These are phyloP conservation scores for Paramecium octaurelia DNA, from an alignment of 73 alveolate genomes.

Conservation along the genomic window DNA sequence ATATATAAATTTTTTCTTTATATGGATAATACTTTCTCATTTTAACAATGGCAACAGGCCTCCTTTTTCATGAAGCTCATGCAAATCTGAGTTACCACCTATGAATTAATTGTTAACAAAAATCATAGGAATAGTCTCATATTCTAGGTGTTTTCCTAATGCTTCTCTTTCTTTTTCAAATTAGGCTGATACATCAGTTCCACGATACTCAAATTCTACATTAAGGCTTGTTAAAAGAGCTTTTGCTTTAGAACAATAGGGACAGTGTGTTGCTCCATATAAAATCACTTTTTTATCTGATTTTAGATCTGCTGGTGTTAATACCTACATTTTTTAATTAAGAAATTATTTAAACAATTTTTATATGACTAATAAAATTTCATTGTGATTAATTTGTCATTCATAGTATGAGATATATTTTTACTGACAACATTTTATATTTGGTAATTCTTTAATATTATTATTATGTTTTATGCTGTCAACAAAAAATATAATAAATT, in stretches of 20 bases:
- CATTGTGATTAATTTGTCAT: not conserved
- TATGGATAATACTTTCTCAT: not conserved
- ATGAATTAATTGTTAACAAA: not conserved
- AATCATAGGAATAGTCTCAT: conserved; percentile 27
- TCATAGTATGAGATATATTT: not conserved
- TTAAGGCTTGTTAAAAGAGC: not conserved
- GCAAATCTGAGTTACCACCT: conserved; percentile 26
- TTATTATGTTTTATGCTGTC: too few relatives aligned
- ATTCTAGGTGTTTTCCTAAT: not conserved
- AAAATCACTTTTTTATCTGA: not conserved
- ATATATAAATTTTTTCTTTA: not conserved
- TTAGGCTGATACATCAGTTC: not conserved
- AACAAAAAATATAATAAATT: too few relatives aligned
- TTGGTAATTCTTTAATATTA: too few relatives aligned
- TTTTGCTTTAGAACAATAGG: conserved; percentile 3
- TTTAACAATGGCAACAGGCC: not conserved
- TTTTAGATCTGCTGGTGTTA: conserved; percentile 7
- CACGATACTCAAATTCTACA: not conserved
- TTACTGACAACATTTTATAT: not conserved
- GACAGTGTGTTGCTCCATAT: not conserved
- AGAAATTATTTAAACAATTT: not conserved
- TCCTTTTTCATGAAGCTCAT: not conserved
- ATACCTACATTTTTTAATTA: not conserved
- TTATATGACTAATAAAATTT: not conserved
- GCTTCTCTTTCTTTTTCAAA: not conserved